A percentile compares a stretch with the other conserved stretches of the same genome.
Evolutionary conservation across 2,329 filamentous ascomycete species (phyloP).

Genomic region (Penicillium sp.): DNA sequence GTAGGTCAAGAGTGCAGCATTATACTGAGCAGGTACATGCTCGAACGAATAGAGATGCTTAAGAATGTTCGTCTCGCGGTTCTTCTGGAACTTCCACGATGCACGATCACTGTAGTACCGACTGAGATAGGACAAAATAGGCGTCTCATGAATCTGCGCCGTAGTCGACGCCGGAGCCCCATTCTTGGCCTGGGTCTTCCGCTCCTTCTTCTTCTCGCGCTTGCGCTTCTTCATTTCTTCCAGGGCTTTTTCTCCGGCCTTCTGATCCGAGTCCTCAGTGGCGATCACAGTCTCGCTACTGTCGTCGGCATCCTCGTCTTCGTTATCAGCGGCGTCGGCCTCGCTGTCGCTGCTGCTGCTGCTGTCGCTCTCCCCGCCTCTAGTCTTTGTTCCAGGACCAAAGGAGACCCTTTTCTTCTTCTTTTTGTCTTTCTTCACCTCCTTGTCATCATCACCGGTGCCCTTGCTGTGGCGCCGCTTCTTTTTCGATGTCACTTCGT

Average conservation of each 20-base stretch:
- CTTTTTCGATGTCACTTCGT: constrained; percentile 20
- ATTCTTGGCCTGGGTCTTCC: constrained; percentile 13
- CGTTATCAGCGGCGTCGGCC: constrained; percentile 8
- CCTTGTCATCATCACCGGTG: constrained; percentile 11
- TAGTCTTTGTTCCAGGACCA: constrained; percentile 59
- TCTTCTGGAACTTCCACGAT: constrained; percentile 96
- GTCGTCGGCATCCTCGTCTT: constrained; percentile 12
- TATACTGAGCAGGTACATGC: constrained; percentile 67
- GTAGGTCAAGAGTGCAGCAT: constrained; percentile 70
- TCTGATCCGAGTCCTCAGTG: constrained; percentile 23
- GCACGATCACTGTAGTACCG: constrained; percentile 69
- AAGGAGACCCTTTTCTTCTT: constrained; percentile 62
- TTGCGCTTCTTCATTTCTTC: constrained; percentile 34
- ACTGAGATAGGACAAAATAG: constrained; percentile 71
- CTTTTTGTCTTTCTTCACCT: constrained; percentile 24
- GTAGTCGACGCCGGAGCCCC: constrained; percentile 12
- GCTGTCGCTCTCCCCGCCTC: constrained; percentile 49
- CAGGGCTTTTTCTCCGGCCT: constrained; percentile 12
- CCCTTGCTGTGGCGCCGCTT: constrained; percentile 21
- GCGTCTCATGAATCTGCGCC: constrained; percentile 34
- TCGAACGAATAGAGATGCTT: constrained; percentile 75
- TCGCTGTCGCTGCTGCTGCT: constrained; percentile 17
- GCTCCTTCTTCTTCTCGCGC: constrained; percentile 28
- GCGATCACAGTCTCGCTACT: constrained; percentile 10
- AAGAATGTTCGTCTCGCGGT: constrained; percentile 78